These are phyloP conservation scores for Penicillium palitans DNA, from an alignment of 2,329 filamentous ascomycete genomes.

Conservation along the genomic window DNA sequence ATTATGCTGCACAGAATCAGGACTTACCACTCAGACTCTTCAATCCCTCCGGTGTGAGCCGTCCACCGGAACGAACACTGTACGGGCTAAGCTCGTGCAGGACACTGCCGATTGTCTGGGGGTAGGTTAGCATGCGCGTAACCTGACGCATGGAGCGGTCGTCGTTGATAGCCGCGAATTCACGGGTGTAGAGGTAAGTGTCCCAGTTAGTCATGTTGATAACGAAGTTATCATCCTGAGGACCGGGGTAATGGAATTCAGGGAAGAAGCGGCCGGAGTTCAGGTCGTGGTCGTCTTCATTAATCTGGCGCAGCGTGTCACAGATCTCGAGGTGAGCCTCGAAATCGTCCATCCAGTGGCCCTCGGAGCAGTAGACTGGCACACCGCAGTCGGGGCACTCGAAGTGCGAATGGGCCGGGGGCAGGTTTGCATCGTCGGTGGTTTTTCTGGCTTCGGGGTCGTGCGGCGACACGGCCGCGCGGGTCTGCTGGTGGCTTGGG, in stretches of 20 bases:
- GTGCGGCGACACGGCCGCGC: conserved; percentile 63
- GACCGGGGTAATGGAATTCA: conserved; percentile 87
- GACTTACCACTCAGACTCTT: conserved; percentile 87
- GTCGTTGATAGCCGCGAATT: conserved; percentile 87
- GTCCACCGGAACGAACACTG: conserved; percentile 69
- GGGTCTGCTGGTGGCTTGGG: conserved; percentile 76
- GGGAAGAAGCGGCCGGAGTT: conserved; percentile 87
- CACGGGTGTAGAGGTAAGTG: conserved; percentile 88
- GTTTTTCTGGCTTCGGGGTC: conserved; percentile 63
- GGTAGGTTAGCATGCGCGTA: conserved; percentile 90
- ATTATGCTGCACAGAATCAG: background rate
- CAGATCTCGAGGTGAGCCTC: conserved; percentile 90
- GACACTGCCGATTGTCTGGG: conserved; percentile 85
- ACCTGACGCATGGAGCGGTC: conserved; percentile 90
- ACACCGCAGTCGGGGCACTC: conserved; percentile 96
- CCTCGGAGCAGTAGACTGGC: conserved; percentile 88
- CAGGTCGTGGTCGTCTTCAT: conserved; percentile 96
- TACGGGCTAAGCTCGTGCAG: conserved; percentile 95
- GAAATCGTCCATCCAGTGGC: conserved; percentile 95
- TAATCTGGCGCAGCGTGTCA: conserved; percentile 86
- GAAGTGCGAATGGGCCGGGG: conserved; percentile 82
- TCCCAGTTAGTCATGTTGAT: conserved; percentile 99
- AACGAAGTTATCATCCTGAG: conserved; percentile 86
- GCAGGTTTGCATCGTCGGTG: conserved; percentile 45
- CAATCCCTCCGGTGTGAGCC: conserved; percentile 81